phyloP scores from a whole-genome alignment of 2,329 filamentous ascomycete species.

The Fusarium agapanthi region DNA sequence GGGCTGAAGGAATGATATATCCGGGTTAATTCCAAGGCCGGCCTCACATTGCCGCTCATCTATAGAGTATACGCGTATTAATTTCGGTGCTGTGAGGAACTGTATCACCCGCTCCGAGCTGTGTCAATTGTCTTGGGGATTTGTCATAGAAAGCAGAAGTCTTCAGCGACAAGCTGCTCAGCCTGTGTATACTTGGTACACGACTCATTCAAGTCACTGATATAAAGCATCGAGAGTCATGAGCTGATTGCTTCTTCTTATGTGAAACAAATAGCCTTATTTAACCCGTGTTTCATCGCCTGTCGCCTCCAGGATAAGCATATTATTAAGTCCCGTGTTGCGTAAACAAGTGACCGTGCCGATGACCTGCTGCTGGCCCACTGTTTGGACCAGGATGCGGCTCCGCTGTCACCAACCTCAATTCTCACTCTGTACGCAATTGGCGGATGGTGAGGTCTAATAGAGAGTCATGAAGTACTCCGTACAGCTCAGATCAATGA shows the following conservation, averaged over 20 bases:
- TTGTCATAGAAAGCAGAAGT: accelerated
- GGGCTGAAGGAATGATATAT: background rate
- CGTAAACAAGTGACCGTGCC: background rate
- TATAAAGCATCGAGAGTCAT: background rate
- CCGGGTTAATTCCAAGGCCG: background rate
- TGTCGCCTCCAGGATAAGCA: background rate
- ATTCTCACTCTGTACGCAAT: background rate
- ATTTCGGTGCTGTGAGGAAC: accelerated
- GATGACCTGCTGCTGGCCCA: background rate
- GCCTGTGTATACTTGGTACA: accelerated
- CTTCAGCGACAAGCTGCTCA: no score
- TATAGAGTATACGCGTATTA: background rate
- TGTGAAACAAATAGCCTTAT: background rate
- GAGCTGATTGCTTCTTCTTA: background rate
- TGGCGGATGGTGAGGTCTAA: accelerated
- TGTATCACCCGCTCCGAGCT: accelerated
- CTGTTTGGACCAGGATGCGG: background rate
- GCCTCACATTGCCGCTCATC: no score
- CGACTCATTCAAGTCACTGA: background rate
- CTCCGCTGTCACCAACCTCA: background rate
- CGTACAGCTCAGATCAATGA: no score
- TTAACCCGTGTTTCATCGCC: background rate
- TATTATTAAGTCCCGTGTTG: background rate
- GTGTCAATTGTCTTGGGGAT: accelerated
- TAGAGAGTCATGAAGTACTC: no score